Conservation (phyloP, 164 flowering plant genomes). For the Litsea cubeba region DNA sequence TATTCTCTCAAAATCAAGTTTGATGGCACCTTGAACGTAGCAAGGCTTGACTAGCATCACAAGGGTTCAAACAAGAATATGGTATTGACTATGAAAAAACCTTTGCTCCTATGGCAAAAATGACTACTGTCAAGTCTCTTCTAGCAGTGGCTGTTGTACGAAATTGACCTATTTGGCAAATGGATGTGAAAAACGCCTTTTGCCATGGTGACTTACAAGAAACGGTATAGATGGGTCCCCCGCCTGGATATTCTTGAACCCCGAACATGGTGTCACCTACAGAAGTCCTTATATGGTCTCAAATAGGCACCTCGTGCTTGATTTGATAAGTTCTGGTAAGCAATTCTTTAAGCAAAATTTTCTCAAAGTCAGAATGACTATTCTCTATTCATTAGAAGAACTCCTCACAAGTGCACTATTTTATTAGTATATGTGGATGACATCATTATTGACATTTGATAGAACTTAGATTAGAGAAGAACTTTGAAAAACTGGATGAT, state of each 20-base stretch:
- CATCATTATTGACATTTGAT: too few species aligned
- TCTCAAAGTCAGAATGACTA: too few species aligned
- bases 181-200: neutral
- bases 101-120: neutral
- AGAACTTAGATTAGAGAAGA: too few species aligned
- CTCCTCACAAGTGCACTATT: too few species aligned
- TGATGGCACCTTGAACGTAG: neutral
- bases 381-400: too few species aligned
- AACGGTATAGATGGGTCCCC: neutral
- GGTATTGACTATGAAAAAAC: neutral
- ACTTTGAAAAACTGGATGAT: too few species aligned
- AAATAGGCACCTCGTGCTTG: too few species aligned
- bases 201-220: neutral
- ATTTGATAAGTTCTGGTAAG: too few species aligned
- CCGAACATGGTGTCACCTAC: too few species aligned
- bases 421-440: too few species aligned
- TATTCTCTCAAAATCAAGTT: neutral
- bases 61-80: neutral
- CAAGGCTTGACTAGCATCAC: neutral
- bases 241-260: neutral
- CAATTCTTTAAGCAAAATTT: too few species aligned
- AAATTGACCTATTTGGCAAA: neutral
- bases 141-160: neutral
- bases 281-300: too few species aligned
- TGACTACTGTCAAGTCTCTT: neutral